Conservation (phyloP, 192 early-diverging fungal genomes). For the Powellomyces hirtus region DNA sequence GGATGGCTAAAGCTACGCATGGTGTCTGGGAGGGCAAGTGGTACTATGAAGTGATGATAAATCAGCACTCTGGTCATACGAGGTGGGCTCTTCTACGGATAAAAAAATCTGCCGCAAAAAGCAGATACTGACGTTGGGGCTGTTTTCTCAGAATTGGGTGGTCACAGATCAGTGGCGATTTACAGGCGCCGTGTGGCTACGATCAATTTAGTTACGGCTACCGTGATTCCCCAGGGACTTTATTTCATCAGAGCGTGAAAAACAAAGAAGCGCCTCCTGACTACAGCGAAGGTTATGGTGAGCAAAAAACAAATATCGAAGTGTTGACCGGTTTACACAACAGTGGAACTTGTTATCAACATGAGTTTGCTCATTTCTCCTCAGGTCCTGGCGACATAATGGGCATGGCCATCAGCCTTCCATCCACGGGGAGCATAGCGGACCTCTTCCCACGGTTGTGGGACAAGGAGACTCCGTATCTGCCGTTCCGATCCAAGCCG, state of each 20-base stretch:
- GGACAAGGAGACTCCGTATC: slow-evolving; percentile 25
- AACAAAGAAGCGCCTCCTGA: background rate
- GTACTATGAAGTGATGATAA: slow-evolving; percentile 70
- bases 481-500: slow-evolving; percentile 32
- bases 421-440: slow-evolving; percentile 14
- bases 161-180: slow-evolving; percentile 74
- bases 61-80: slow-evolving; percentile 52
- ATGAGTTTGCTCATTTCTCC: no score
- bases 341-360: background rate
- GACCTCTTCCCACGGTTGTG: slow-evolving; percentile 37
- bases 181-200: slow-evolving; percentile 74
- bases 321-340: slow-evolving; percentile 4
- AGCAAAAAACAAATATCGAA: slow-evolving; percentile 10
- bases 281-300: slow-evolving; percentile 42
- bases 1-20: slow-evolving; percentile 73
- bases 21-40: slow-evolving; percentile 71
- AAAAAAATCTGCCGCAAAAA: no score
- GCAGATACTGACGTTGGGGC: no score
- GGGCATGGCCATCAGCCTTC: slow-evolving; percentile 37
- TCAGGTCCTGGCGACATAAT: slow-evolving; percentile 39
- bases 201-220: slow-evolving; percentile 72
- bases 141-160: no score
- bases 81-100: background rate
- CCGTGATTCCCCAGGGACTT: slow-evolving; percentile 63
- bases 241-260: slow-evolving; percentile 56